These are phyloP conservation scores for Strigomonas culicis DNA, from an alignment of 208 protist species.

Conservation along the genomic window DNA sequence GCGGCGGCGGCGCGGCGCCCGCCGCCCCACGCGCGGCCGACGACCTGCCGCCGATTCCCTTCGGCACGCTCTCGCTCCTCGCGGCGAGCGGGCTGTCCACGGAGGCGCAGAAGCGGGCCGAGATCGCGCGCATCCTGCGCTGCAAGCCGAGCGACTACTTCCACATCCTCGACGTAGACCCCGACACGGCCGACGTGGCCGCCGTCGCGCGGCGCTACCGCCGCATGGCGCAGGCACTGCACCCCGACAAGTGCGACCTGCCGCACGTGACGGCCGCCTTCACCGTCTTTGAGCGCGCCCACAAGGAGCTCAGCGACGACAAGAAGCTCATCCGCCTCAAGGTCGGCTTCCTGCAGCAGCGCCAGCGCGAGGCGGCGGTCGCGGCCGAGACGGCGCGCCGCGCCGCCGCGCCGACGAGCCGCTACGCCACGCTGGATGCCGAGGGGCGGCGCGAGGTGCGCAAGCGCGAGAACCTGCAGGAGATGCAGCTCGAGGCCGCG, in stretches of 20 bases:
- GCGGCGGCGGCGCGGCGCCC: constrained; percentile 9
- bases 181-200: constrained; percentile 46
- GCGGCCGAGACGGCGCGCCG: not conserved
- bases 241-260: constrained; percentile 89
- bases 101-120: constrained; percentile 63
- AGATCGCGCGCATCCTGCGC: constrained; percentile 77
- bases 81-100: constrained; percentile 32
- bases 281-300: constrained; percentile 13
- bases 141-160: constrained; percentile 76
- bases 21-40: constrained; percentile 3
- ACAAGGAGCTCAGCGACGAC: not conserved
- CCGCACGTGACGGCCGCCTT: constrained; percentile 75
- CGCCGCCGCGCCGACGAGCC: not conserved
- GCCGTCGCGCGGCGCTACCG: constrained; percentile 74
- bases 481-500: constrained; percentile 71
- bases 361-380: not conserved
- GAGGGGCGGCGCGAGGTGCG: not conserved
- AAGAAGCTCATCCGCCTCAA: not conserved
- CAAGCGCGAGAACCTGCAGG: constrained; percentile 19
- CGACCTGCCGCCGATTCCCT: constrained; percentile 22
- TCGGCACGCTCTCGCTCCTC: constrained; percentile 37
- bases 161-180: constrained; percentile 69
- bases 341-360: not conserved
- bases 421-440: not conserved
- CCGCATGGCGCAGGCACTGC: constrained; percentile 77